phyloP scores from a whole-genome alignment of 768 basidiomycete genomes.

The Xerocomellus intermedius region DNA sequence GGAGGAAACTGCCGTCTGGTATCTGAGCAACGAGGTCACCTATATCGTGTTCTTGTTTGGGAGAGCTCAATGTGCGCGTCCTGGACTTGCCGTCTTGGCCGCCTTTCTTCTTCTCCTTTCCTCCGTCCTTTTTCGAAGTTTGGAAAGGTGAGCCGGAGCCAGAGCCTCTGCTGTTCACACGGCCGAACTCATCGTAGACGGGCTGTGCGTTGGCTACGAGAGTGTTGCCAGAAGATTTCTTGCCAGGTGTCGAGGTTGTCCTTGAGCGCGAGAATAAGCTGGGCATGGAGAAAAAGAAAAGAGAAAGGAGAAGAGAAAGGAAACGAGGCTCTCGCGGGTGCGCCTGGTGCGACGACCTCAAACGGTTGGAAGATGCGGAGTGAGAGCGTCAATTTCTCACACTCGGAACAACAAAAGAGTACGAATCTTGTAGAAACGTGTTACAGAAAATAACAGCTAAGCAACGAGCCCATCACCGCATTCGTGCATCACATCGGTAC shows the following conservation, averaged over 20 bases:
- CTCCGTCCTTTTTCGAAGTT: conserved; percentile 48
- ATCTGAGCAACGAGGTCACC: conserved; percentile 38
- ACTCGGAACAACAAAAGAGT: conserved; percentile 11
- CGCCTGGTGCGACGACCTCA: conserved; percentile 19
- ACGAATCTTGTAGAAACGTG: no score
- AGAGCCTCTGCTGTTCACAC: conserved; percentile 49
- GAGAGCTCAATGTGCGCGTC: conserved; percentile 42
- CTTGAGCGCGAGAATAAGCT: conserved; percentile 72
- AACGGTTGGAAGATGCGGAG: background rate
- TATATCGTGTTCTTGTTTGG: conserved; percentile 35
- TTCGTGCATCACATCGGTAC: background rate
- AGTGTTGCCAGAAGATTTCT: conserved; percentile 31
- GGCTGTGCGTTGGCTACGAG: conserved; percentile 13
- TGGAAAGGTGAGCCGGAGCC: conserved; percentile 23
- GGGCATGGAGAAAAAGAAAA: conserved; percentile 49
- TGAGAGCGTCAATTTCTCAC: conserved; percentile 29
- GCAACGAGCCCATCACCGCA: background rate
- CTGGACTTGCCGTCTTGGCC: conserved; percentile 34
- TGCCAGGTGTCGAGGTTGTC: conserved; percentile 55
- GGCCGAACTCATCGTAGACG: conserved; percentile 64
- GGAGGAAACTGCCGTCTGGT: conserved; percentile 53
- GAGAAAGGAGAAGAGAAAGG: background rate
- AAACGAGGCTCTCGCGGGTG: conserved; percentile 5
- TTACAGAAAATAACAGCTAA: no score
- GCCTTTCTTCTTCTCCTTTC: conserved; percentile 44